These are phyloP conservation scores for Sporothrix humicola DNA, from an alignment of 2,329 filamentous ascomycete species.

Conservation along the genomic window DNA sequence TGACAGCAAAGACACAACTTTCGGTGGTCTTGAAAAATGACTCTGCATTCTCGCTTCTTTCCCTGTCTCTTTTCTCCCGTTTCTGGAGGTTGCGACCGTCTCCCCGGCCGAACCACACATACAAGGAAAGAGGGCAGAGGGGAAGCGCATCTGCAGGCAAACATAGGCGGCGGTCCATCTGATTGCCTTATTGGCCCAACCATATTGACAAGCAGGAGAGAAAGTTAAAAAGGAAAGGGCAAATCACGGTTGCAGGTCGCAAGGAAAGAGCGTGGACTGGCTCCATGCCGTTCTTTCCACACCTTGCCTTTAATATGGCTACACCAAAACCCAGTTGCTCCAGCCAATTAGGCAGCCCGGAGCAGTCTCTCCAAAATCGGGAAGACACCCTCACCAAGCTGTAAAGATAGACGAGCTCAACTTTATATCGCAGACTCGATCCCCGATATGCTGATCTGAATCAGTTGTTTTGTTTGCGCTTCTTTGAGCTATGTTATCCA, in stretches of 20 bases:
- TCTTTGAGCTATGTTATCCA: not conserved
- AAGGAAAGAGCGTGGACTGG: not conserved
- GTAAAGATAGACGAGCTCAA: too few relatives aligned
- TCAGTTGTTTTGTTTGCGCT: not conserved
- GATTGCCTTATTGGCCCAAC: constrained; percentile 11
- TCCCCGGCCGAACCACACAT: constrained; percentile 12
- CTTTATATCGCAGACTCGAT: too few relatives aligned
- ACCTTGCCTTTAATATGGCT: not conserved
- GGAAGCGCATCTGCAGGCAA: not conserved
- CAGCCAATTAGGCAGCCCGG: not conserved
- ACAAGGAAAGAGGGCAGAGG: not conserved
- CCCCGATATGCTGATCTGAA: too few relatives aligned
- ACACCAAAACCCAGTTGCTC: not conserved
- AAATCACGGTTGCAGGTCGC: not conserved
- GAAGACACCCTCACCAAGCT: too few relatives aligned
- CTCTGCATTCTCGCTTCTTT: not conserved
- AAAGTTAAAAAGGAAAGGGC: not conserved
- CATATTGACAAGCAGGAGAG: not conserved
- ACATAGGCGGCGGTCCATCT: not conserved
- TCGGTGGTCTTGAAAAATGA: not conserved
- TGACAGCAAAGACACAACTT: not conserved
- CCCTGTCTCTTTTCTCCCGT: not conserved
- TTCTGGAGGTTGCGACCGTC: constrained; percentile 12
- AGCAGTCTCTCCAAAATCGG: not conserved
- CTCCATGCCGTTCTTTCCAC: not conserved